These are phyloP conservation scores for Aspergillus neoniger DNA, from an alignment of 2,329 filamentous ascomycete genomes.

Conservation along the genomic window DNA sequence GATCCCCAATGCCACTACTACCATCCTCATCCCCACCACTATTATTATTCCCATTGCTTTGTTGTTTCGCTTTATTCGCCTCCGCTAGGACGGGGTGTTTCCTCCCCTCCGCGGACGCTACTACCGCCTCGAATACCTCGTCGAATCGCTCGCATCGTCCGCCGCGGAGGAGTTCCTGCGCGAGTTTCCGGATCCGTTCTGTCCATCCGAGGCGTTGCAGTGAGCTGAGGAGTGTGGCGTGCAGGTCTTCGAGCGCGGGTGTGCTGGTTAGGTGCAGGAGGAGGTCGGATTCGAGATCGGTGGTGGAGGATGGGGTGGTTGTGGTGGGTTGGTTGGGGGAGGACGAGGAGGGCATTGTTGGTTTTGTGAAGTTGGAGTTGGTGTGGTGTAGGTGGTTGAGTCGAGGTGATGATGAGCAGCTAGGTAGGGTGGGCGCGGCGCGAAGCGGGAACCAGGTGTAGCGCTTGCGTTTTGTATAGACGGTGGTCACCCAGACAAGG, in stretches of 20 bases:
- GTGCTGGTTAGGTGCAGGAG: conserved; percentile 50
- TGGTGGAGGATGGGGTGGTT: conserved; percentile 21
- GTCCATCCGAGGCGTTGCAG: conserved; percentile 63
- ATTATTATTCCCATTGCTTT: conserved; percentile 25
- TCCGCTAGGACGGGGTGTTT: conserved; percentile 30
- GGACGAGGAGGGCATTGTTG: conserved; percentile 17
- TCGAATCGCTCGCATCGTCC: conserved; percentile 60
- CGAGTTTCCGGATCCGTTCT: conserved; percentile 56
- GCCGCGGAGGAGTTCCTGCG: conserved; percentile 58
- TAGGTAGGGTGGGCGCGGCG: not conserved
- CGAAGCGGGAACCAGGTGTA: not conserved
- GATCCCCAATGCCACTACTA: conserved; percentile 26
- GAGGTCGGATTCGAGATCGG: conserved; percentile 40
- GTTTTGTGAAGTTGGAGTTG: not conserved
- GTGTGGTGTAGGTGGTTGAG: not conserved
- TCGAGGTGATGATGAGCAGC: not conserved
- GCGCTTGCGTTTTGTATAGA: not conserved
- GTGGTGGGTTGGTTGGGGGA: conserved; percentile 7
- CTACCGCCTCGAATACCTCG: conserved; percentile 57
- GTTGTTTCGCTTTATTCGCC: conserved; percentile 17
- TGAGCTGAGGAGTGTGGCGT: conserved; percentile 55
- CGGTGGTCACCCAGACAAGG: no score
- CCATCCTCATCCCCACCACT: conserved; percentile 10
- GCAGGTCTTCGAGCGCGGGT: conserved; percentile 57
- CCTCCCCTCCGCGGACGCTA: conserved; percentile 47